Base-by-base conservation (phyloP, 106 monocot species). In the Alisma plantagoaquatica region DNA sequence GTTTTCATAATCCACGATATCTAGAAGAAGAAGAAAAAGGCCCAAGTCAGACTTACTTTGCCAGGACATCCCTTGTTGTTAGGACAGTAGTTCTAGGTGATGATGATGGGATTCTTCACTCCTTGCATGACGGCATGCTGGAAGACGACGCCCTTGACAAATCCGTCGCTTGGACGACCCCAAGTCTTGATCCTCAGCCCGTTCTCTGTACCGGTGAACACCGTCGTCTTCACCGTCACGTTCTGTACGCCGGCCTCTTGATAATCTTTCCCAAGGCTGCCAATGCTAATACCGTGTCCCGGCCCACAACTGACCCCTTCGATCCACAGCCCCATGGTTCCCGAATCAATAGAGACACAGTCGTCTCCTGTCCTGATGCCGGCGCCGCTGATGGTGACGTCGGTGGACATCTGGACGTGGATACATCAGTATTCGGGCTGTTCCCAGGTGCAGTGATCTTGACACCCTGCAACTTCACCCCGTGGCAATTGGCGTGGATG, bases 111-210 rank as follows among this genome's bases (percentile, higher is more conserved):
- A 43, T 85, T 80, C 4, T 66, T 44, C 20, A 85, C 84, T 51
- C 67, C 55, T 19, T 55, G 38, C 84, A 85, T 85, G 1, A 67
- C 24, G n/a, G 62, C 72, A 31, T 85, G 47, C 49, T 69, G 29
- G 43, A 80, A 85, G 1, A 63, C 56, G 6, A 85, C 76, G 2
- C 46, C 63, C 46, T 62, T 72, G 2, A 85, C 84, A 33, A 52
- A 70, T 22, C 84, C 80, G 4, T 32, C 52, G 20, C 53, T 59
- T 16, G 51, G 54, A 8, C 51, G 45, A 3, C 73, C 80, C 80
- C 84, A 85, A 3, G 84, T 80, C 47, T 85, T 85, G 27, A 85
- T 80, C 45, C 84, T 41, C 12, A 85, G 33, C 23, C 84, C 84
- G 41, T 85, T 85, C 23, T 73, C 32, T 1, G 84, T 73, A 2